These are phyloP conservation scores for Penicillium flavigenum DNA, from an alignment of 495 filamentous ascomycete genomes.

Conservation along the genomic window DNA sequence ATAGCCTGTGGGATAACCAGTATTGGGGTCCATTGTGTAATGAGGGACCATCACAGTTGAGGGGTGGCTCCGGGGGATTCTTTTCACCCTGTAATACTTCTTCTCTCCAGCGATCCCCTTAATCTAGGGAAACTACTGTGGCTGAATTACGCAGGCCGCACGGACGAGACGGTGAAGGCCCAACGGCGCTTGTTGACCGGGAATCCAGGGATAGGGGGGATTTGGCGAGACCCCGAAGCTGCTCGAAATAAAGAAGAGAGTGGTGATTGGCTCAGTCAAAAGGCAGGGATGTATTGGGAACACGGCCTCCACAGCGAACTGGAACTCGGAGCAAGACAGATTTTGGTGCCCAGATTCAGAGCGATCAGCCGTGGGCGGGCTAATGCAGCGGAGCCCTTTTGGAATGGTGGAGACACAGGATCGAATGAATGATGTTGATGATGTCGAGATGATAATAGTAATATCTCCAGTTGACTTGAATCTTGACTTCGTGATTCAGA, in stretches of 20 bases:
- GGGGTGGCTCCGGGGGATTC: conserved; percentile 11
- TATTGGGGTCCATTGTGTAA: conserved; percentile 46
- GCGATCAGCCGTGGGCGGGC: conserved; percentile 40
- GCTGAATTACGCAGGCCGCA: conserved; percentile 27
- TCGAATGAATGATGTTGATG: conserved; percentile 7
- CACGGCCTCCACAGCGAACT: conserved; percentile 19
- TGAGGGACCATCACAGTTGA: conserved; percentile 23
- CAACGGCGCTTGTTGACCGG: conserved; percentile 8
- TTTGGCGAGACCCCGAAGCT: not conserved
- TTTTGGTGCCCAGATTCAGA: conserved; percentile 36
- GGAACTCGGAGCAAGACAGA: conserved; percentile 29
- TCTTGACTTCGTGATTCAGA: not conserved
- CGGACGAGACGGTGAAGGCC: conserved; percentile 20
- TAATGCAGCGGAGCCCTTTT: conserved; percentile 37
- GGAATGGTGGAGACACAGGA: conserved; percentile 26
- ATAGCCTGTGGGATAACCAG: conserved; percentile 43
- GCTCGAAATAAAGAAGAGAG: conserved; percentile 10
- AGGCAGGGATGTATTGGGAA: conserved; percentile 22
- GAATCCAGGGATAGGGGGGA: conserved; percentile 31
- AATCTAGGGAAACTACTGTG: conserved; percentile 14
- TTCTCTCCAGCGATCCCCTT: conserved; percentile 14
- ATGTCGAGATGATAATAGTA: not conserved
- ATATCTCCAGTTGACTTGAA: conserved; percentile 1
- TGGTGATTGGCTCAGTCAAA: conserved; percentile 27
- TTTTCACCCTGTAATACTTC: conserved; percentile 19